phyloP scores from a whole-genome alignment of 768 basidiomycete species.

The Steccherinum ochraceum region DNA sequence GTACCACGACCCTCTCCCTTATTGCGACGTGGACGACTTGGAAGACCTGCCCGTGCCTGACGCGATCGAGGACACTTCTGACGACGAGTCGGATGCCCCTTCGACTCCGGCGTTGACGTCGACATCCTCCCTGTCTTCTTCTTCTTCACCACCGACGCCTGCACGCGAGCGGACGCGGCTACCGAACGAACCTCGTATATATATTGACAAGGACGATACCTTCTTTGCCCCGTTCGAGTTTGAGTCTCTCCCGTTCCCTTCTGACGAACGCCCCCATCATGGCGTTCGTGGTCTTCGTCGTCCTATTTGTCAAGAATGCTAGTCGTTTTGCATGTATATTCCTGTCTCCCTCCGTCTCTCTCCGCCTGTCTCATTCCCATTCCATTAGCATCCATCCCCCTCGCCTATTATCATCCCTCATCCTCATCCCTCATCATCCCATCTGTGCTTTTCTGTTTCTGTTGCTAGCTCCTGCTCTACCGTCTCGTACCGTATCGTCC shows the following conservation, averaged over 20 bases:
- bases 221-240: constrained; percentile 62
- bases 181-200: constrained; percentile 47
- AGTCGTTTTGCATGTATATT: constrained; percentile 22
- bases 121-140: constrained; percentile 40
- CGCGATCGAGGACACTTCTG: constrained; percentile 78
- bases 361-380: background rate
- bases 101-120: constrained; percentile 61
- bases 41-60: constrained; percentile 71
- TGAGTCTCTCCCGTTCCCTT: constrained; percentile 66
- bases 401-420: constrained; percentile 4
- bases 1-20: constrained; percentile 56
- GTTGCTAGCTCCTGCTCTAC: too few relatives aligned
- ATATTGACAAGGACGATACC: constrained; percentile 52
- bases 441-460: too few relatives aligned
- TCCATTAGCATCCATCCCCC: too few relatives aligned
- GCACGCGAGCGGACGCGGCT: constrained; percentile 43
- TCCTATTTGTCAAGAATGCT: constrained; percentile 55
- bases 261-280: constrained; percentile 41
- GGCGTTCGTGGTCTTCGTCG: constrained; percentile 25
- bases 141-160: constrained; percentile 31
- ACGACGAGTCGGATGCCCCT: constrained; percentile 75
- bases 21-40: constrained; percentile 53
- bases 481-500: background rate
- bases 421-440: constrained; percentile 1
- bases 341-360: constrained; percentile 2